Evolutionary conservation across 169 alveolate species (phyloP).

Genomic region (Plasmodium inui): DNA sequence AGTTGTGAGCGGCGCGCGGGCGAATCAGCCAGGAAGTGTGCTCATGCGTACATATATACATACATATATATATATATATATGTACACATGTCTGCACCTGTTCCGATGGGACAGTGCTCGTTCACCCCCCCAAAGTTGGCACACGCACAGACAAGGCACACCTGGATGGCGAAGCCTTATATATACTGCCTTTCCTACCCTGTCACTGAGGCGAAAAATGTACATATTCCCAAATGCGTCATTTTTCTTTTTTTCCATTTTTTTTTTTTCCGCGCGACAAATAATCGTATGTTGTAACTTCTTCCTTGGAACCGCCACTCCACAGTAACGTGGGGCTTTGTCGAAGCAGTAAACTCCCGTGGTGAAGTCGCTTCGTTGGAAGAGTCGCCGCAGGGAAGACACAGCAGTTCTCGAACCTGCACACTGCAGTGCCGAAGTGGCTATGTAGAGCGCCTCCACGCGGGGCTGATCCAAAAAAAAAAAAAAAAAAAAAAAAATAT

Average conservation of each 20-base stretch:
- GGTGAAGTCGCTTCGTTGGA: neutral
- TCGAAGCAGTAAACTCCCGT: neutral
- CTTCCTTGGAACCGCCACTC: neutral
- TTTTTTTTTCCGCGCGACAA: neutral
- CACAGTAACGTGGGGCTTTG: neutral
- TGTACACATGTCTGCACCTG: neutral
- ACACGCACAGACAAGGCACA: neutral
- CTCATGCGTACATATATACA: neutral
- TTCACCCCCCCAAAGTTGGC: neutral
- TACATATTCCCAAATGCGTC: neutral
- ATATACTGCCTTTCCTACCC: neutral
- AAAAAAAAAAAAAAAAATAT: neutral
- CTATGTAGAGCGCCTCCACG: neutral
- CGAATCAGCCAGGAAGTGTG: neutral
- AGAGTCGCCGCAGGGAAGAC: neutral
- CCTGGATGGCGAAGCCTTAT: neutral
- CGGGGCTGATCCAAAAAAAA: neutral
- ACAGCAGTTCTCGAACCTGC: neutral
- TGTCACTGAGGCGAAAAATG: neutral
- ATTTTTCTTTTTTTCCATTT: neutral
- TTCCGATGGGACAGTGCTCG: neutral
- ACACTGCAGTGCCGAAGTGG: neutral
- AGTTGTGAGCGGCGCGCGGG: constrained; percentile 75
- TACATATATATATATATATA: neutral
- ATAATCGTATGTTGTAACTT: neutral